phyloP scores from a whole-genome alignment of 208 protist genomes.

The Lotmaria passim region DNA sequence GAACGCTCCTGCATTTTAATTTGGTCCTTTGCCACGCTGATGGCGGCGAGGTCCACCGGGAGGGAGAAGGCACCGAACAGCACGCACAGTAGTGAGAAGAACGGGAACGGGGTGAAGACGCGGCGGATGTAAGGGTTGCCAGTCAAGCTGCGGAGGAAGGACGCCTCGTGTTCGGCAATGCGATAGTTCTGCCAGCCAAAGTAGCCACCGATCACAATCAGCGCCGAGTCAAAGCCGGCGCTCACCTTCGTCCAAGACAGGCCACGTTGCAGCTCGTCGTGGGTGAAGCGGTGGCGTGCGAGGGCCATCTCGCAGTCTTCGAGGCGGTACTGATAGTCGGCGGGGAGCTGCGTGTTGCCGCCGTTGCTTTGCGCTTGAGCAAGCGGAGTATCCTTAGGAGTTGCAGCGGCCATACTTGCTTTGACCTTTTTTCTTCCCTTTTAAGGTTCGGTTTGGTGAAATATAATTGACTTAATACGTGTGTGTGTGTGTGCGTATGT shows the following conservation, averaged over 20 bases:
- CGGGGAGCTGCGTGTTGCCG: constrained; percentile 8
- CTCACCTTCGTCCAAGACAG: constrained; percentile 24
- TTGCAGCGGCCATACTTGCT: background rate
- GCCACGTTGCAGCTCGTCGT: constrained; percentile 24
- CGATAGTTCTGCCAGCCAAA: constrained; percentile 13
- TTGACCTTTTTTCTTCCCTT: background rate
- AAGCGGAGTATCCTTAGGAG: background rate
- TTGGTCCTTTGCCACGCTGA: constrained; percentile 27
- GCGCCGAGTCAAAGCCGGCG: constrained; percentile 12
- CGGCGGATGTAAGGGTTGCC: constrained; percentile 42
- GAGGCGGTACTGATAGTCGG: constrained; percentile 40
- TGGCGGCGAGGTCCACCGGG: constrained; percentile 35
- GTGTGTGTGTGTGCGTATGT: background rate
- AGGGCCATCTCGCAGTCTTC: constrained; percentile 34
- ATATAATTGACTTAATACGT: background rate
- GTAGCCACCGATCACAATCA: constrained; percentile 12
- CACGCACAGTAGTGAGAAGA: constrained; percentile 35
- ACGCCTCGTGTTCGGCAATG: constrained; percentile 37
- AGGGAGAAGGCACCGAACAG: constrained; percentile 36
- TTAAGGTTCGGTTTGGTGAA: no score
- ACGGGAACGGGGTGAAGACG: constrained; percentile 42
- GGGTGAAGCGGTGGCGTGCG: constrained; percentile 26
- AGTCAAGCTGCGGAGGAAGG: constrained; percentile 34
- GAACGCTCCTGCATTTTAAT: constrained; percentile 30
- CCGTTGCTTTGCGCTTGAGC: constrained; percentile 7